Conservation (phyloP, 176 grass and related monocot species). For the Tillandsia leiboldiana region DNA sequence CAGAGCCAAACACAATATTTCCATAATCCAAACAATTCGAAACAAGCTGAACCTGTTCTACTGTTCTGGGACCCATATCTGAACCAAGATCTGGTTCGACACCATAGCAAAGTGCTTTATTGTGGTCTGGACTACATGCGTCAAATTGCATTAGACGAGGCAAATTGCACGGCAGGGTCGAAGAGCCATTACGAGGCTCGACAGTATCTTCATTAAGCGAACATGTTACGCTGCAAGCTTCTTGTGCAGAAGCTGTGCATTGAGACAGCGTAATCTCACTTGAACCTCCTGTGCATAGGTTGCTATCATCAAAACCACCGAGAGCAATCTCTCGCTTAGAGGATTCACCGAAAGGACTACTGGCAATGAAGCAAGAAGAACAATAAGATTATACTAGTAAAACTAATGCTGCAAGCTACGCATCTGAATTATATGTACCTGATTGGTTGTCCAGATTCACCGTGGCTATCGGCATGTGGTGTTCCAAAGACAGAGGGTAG, state of each 20-base stretch:
- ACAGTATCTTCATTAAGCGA: constrained; percentile 34
- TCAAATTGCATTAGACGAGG: constrained; percentile 38
- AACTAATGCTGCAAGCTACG: constrained; percentile 1
- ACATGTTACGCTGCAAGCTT: constrained; percentile 22
- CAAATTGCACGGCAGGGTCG: constrained; percentile 6
- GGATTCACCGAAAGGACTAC: constrained; percentile 41
- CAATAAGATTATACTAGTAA: neutral
- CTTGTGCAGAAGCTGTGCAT: neutral
- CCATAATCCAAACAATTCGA: constrained; percentile 40
- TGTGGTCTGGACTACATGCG: constrained; percentile 66
- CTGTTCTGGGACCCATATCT: neutral
- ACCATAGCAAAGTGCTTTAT: constrained; percentile 41
- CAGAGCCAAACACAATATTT: constrained; percentile 63
- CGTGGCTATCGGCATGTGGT: constrained; percentile 60
- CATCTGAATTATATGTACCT: constrained; percentile 24
- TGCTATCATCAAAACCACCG: no score
- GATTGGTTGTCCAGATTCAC: constrained; percentile 35
- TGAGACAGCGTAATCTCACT: no score
- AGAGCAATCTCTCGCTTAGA: constrained; percentile 7
- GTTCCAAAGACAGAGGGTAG: constrained; percentile 72
- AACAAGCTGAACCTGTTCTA: constrained; percentile 13
- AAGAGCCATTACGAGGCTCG: constrained; percentile 18
- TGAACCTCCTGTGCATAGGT: no score
- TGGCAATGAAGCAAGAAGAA: constrained; percentile 12
- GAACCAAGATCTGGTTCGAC: constrained; percentile 28